Conservation (phyloP, 2,329 filamentous ascomycete genomes). For the Trichoderma sp. region DNA sequence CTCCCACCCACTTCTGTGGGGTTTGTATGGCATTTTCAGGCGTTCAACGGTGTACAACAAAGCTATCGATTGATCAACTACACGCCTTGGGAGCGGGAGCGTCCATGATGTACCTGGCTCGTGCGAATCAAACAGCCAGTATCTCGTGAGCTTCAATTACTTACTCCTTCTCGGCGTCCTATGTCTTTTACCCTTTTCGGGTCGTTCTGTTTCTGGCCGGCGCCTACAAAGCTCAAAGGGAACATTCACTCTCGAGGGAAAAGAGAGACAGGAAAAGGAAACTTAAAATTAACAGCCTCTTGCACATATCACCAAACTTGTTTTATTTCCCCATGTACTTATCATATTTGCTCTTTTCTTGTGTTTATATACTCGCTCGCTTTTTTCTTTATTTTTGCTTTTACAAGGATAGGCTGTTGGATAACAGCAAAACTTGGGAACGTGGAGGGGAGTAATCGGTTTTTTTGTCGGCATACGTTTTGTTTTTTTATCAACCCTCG, state of each 20-base stretch:
- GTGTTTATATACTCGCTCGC: constrained; percentile 20
- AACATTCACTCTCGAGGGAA: not conserved
- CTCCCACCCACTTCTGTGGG: not conserved
- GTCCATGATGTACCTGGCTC: not conserved
- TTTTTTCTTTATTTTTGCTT: constrained; percentile 21
- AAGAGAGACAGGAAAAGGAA: not conserved
- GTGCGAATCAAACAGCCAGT: not conserved
- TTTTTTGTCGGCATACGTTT: constrained; percentile 1
- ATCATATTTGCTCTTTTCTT: constrained; percentile 25
- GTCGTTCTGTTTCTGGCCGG: not conserved
- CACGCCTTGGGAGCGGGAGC: not conserved
- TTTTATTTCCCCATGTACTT: constrained; percentile 24
- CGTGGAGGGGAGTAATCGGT: not conserved
- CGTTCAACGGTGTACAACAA: constrained; percentile 20
- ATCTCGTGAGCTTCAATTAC: not conserved
- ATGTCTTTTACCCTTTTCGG: not conserved
- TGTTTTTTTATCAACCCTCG: not conserved
- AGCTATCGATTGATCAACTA: not conserved
- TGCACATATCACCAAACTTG: constrained; percentile 13
- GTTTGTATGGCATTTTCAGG: constrained; percentile 19
- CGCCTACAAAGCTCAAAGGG: not conserved
- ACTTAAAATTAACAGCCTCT: not conserved
- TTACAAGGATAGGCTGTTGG: constrained; percentile 11
- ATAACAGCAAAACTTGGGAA: constrained; percentile 14
- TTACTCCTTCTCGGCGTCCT: not conserved